Base-by-base conservation (phyloP, 495 filamentous ascomycete genomes). In the Hamigera avellanea region DNA sequence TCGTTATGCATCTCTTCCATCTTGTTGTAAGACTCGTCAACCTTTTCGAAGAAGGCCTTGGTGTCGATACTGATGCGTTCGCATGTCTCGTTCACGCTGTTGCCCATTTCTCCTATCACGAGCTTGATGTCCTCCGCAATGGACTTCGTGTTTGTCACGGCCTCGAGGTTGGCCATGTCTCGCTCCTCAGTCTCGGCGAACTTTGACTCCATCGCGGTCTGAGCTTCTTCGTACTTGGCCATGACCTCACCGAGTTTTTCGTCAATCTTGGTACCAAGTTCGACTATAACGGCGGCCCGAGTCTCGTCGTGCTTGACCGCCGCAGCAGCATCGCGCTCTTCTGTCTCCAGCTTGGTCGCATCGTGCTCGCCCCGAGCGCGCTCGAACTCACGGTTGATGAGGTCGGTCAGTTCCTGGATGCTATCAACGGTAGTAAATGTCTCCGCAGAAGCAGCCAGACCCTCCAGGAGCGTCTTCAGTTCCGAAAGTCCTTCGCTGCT, bases 41-140 rank as follows among this genome's bases (percentile, higher is more conserved):
- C 76, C 28, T 78, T 73, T 32, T 70, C 72, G 47, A 88, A 83
- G 30, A 94, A 82, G 0, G 80, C 81, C 62, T 85, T 85, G 4
- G 84, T 85, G 23, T 91, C 84, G 39, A 79, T 80, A 29, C 80
- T 72, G 66, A 88, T 78, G 42, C 85, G 85, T 53, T 93, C 85
- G 26, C 84, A 75, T 0, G 78, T 77, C 25, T 93, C 84, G n/a
- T 76, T 83, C 37, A 93, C 73, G 17, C 78, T 76, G n/a, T 75
- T 70, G 12, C 85, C 82, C 46, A 95, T 81, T 8, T 81, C 81
- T 40, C 93, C 86, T 43, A 93, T 78, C 4, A 88, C 74, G 2
- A 81, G 57, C 48, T 78, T 83, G 29, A 95, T 77, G 40, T 94
- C 88, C 43, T 95, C 88, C 0, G 84, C 76, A 23, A 89, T 74